A percentile compares a stretch with the other conserved stretches of the same genome.
These are phyloP conservation scores for Glebionis coronaria DNA, from an alignment of 129 eudicot genomes.

Conservation along the genomic window DNA sequence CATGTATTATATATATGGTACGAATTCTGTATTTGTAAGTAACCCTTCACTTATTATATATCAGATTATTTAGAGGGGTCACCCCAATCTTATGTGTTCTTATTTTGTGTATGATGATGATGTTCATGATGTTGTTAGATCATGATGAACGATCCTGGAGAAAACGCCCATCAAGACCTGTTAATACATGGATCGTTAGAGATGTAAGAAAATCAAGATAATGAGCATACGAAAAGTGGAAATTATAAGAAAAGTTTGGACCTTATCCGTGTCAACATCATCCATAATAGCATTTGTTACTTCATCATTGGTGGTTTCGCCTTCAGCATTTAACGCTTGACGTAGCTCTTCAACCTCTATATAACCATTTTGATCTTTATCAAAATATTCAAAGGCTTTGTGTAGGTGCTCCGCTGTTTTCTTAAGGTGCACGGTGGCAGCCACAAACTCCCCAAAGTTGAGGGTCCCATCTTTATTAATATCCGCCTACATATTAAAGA, in stretches of 20 bases:
- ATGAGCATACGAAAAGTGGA: neutral
- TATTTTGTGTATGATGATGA: too few species aligned
- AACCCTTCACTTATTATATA: too few species aligned
- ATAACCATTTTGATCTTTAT: slow-evolving; percentile 45
- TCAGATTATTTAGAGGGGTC: too few species aligned
- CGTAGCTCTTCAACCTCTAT: slow-evolving; percentile 65
- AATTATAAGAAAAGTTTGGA: neutral
- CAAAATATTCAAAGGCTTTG: slow-evolving; percentile 60
- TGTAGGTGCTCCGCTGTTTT: slow-evolving; percentile 64
- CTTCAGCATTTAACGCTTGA: slow-evolving; percentile 51
- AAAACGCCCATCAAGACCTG: too few species aligned
- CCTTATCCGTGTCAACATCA: slow-evolving; percentile 61
- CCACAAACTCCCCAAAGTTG: slow-evolving; percentile 65
- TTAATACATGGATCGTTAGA: neutral
- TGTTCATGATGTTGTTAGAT: too few species aligned
- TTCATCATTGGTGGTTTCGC: slow-evolving; percentile 43
- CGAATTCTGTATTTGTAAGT: too few species aligned
- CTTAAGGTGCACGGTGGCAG: slow-evolving; percentile 58
- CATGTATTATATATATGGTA: too few species aligned
- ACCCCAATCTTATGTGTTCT: too few species aligned
- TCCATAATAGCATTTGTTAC: slow-evolving; percentile 49
- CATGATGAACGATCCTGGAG: too few species aligned
- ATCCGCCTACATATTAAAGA: slow-evolving; percentile 53
- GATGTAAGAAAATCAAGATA: neutral
- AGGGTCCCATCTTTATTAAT: slow-evolving; percentile 68